Percentiles rank a stretch among this genome's conserved stretches.
Evolutionary conservation across 305 asterid species (phyloP).

Genomic region (Rubia occidens): DNA sequence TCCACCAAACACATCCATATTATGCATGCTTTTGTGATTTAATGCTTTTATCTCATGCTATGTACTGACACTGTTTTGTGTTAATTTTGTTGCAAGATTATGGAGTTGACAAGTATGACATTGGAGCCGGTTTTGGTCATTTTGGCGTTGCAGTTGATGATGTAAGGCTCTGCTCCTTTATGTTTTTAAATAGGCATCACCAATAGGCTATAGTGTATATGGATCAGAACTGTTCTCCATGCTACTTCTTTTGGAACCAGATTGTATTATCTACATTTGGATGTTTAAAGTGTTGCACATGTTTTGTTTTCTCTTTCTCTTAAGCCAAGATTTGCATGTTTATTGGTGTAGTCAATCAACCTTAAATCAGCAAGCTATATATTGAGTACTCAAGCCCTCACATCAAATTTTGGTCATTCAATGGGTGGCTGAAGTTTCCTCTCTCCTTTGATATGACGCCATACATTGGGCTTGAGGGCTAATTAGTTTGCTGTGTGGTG

Average conservation of each 20-base stretch:
- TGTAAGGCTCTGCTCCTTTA: slow-evolving; percentile 44
- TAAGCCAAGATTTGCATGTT: not conserved
- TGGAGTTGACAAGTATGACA: slow-evolving; percentile 87
- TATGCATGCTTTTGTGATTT: slow-evolving; percentile 4
- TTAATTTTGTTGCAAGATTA: slow-evolving; percentile 56
- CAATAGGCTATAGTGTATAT: not conserved
- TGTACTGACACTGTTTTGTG: slow-evolving; percentile 19
- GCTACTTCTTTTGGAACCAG: not conserved
- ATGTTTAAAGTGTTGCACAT: not conserved
- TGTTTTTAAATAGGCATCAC: not conserved
- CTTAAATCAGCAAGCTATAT: not conserved
- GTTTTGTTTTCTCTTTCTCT: not conserved
- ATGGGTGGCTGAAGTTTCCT: not conserved
- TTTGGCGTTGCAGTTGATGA: slow-evolving; percentile 95
- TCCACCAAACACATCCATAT: too few relatives aligned
- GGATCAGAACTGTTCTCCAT: not conserved
- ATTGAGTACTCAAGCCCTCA: not conserved
- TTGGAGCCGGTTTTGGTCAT: slow-evolving; percentile 89
- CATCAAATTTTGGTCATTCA: not conserved
- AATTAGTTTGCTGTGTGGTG: slow-evolving; percentile 19
- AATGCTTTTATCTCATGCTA: slow-evolving; percentile 3
- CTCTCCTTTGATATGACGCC: not conserved
- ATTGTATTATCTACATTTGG: not conserved
- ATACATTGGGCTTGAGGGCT: not conserved
- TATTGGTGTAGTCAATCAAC: not conserved